Base-by-base conservation (phyloP, 495 filamentous ascomycete genomes). In the Trichoderma gamsii region DNA sequence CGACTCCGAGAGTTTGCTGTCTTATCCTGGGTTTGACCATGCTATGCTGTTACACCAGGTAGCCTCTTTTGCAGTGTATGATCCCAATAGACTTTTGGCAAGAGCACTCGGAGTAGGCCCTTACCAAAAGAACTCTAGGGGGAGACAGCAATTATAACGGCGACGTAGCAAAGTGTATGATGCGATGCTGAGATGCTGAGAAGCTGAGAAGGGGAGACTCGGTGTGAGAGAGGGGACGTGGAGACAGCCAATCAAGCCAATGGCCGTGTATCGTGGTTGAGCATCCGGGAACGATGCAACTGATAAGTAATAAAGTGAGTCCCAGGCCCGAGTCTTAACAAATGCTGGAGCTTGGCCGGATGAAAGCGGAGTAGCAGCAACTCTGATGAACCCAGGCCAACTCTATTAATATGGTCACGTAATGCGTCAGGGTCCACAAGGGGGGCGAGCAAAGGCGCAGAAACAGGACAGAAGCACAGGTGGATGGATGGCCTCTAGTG, bases 301-400 rank as follows among this genome's bases (percentile, higher is more conserved):
- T 12, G 23, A 61, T 4, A 29, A 7, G 11, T 23, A 61, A 61
- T 27, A n/a, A 32, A n/a, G 9, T 23, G 13, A 18, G 3, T 61
- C 23, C 27, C 1, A 61, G 27, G 25, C 56, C 15, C 9, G 8
- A 15, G 23, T 18, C 25, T 21, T 61, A 11, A 16, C 56, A 61
- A 38, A 38, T 38, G 35, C 35, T 38, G 35, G 32, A 35, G 56
- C 27, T 21, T 1, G 27, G 27, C 16, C 56, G 56, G 56, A 61
- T 29, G 56, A 23, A 25, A 32, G 56, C 56, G 56, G 56, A 29
- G 23, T 9, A 27, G 11, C 51, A 25, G 18, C 51, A 25, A 29
- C 56, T 61, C 49, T 12, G 12, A 61, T 61, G 56, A 61, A 61
- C 23, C 56, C 56, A 29, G 56, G 8, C 56, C 56, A 61, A 61